A percentile compares a stretch with the other conserved stretches of the same genome.
These are phyloP conservation scores for Russula sp. DNA, from an alignment of 768 basidiomycete genomes.

Conservation along the genomic window DNA sequence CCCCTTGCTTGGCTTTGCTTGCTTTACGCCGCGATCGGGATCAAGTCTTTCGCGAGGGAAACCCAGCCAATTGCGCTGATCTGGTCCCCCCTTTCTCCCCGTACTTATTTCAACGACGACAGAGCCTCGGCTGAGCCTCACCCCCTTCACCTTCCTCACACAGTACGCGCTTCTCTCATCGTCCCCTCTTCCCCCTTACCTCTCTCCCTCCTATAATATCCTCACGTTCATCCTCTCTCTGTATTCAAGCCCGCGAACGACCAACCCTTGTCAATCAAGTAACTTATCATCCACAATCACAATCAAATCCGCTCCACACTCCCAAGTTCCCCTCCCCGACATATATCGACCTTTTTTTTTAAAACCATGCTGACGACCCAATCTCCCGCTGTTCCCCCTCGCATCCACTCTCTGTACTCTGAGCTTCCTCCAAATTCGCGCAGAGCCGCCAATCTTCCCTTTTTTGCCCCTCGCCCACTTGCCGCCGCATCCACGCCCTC, in stretches of 20 bases:
- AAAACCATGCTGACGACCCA: constrained; percentile 22
- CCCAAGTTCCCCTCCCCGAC: neutral
- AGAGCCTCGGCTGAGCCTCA: neutral
- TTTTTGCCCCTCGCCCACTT: constrained; percentile 15
- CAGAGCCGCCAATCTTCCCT: constrained; percentile 21
- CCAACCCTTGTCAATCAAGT: constrained; percentile 1
- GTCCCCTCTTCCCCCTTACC: neutral
- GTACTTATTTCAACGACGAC: neutral
- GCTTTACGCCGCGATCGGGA: neutral
- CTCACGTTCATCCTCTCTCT: neutral
- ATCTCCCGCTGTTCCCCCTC: constrained; percentile 8
- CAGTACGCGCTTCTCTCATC: too few species aligned
- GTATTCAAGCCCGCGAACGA: neutral
- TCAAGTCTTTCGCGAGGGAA: neutral
- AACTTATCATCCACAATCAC: constrained; percentile 4
- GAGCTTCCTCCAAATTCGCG: constrained; percentile 22
- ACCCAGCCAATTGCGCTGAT: neutral
- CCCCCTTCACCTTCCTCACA: neutral
- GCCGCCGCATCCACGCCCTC: neutral
- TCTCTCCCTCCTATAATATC: neutral
- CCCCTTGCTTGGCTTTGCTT: too few species aligned
- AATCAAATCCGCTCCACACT: neutral
- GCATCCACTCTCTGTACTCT: constrained; percentile 21
- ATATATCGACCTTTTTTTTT: neutral
- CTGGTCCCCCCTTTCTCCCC: constrained; percentile 4